A percentile compares a stretch with the other conserved stretches of the same genome.
These are phyloP conservation scores for Daedaleopsis nitida DNA, from an alignment of 768 basidiomycete genomes.

Conservation along the genomic window DNA sequence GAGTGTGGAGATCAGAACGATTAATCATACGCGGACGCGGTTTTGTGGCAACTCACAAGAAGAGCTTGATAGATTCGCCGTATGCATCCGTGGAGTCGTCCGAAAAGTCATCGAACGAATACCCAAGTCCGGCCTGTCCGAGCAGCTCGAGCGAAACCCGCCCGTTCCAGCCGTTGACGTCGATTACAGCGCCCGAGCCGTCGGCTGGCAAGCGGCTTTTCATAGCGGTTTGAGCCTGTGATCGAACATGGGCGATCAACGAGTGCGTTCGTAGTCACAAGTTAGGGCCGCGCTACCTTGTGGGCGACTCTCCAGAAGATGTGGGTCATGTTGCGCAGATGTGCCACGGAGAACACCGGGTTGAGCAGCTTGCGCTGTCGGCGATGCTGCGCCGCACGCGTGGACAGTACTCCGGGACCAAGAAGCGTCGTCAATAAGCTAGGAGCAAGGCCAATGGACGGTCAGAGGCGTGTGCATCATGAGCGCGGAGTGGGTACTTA, in stretches of 20 bases:
- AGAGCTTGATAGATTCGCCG: conserved; percentile 10
- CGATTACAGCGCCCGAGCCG: conserved; percentile 3
- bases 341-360: conserved; percentile 12
- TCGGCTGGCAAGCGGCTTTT: conserved; percentile 8
- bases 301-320: conserved; percentile 13
- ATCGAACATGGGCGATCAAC: too few relatives aligned
- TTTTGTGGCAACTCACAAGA: conserved; percentile 29
- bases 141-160: conserved; percentile 17
- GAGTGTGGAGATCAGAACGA: conserved; percentile 11
- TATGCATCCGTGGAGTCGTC: conserved; percentile 15
- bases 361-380: conserved; percentile 15
- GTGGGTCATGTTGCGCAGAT: conserved; percentile 14
- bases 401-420: not conserved
- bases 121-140: conserved; percentile 16
- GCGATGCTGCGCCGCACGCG: not conserved
- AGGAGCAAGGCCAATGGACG: not conserved
- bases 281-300: not conserved
- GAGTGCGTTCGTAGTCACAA: too few relatives aligned
- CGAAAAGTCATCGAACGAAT: conserved; percentile 17
- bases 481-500: not conserved
- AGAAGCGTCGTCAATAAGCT: not conserved
- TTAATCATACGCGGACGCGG: conserved; percentile 3
- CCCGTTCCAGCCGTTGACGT: conserved; percentile 17
- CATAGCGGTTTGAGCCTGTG: conserved; percentile 24
- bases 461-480: too few relatives aligned